Conservation (phyloP, 2,329 filamentous ascomycete species). For the Xylaria sp. region DNA sequence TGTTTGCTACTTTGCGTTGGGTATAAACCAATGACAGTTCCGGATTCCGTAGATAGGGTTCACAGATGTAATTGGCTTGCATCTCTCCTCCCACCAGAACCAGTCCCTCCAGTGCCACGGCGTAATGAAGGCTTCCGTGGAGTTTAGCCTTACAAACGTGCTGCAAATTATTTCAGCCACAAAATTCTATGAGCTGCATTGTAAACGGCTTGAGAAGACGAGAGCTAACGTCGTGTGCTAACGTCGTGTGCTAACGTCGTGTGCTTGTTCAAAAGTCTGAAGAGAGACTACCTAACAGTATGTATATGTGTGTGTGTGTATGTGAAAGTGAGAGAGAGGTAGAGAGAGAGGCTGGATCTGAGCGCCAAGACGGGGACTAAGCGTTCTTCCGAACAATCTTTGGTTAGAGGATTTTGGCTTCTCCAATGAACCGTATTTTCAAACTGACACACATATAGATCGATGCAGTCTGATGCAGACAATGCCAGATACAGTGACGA, state of each 20-base stretch:
- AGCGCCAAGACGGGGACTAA: background rate
- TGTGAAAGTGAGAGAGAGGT: background rate
- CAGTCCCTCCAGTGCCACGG: background rate
- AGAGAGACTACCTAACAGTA: no score
- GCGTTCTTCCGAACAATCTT: background rate
- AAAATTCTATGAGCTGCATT: background rate
- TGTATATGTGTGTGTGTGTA: background rate
- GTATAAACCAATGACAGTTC: background rate
- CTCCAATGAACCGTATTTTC: background rate
- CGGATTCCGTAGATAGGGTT: background rate
- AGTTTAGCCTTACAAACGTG: conserved; percentile 24
- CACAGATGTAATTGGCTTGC: background rate
- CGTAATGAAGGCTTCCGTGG: background rate
- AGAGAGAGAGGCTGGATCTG: background rate
- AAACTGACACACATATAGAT: background rate
- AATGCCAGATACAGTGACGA: no score
- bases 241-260: no score
- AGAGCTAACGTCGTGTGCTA: background rate
- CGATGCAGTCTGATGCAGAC: no score
- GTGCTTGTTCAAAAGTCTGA: background rate
- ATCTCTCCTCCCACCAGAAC: background rate
- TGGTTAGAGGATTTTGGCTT: background rate
- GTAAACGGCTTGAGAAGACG: no score
- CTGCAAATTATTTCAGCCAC: conserved; percentile 7
- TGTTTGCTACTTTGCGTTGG: background rate